Conservation (phyloP, 2,329 filamentous ascomycete species). For the Ceratocystiopsis minuta region DNA sequence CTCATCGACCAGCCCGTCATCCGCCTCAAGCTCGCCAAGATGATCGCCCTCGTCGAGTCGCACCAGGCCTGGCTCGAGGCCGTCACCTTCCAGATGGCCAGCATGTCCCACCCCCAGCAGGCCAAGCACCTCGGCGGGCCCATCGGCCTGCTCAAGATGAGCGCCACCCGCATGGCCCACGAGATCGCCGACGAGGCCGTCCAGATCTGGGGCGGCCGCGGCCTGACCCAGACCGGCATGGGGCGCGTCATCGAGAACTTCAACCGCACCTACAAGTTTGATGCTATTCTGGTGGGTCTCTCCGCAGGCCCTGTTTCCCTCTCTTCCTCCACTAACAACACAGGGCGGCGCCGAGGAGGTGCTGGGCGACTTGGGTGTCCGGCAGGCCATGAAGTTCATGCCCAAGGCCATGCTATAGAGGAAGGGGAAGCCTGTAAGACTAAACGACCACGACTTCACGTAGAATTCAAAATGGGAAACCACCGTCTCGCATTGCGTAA, state of each 20-base stretch:
- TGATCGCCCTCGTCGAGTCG: conserved; percentile 69
- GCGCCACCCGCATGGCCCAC: conserved; percentile 56
- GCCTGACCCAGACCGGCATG: conserved; percentile 68
- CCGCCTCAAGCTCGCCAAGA: conserved; percentile 69
- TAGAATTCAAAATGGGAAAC: not conserved
- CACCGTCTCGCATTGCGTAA: not conserved
- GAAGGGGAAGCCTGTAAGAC: not conserved
- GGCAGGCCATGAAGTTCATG: conserved; percentile 70
- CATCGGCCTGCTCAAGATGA: conserved; percentile 68
- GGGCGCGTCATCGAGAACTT: conserved; percentile 70
- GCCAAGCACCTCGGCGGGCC: conserved; percentile 59
- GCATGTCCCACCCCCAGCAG: conserved; percentile 67
- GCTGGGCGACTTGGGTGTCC: conserved; percentile 60
- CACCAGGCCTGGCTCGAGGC: conserved; percentile 74
- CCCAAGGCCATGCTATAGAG: conserved; percentile 60
- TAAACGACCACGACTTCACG: not conserved
- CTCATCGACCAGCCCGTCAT: conserved; percentile 73
- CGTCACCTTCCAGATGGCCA: conserved; percentile 74
- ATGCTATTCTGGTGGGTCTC: conserved; percentile 42
- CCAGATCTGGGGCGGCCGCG: conserved; percentile 73
- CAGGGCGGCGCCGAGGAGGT: conserved; percentile 67
- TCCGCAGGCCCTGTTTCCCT: not conserved
- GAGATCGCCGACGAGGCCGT: conserved; percentile 71
- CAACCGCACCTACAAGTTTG: conserved; percentile 68
- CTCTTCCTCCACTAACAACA: not conserved